Conservation (phyloP, 768 basidiomycete genomes). For the Suillus cothurnatus region DNA sequence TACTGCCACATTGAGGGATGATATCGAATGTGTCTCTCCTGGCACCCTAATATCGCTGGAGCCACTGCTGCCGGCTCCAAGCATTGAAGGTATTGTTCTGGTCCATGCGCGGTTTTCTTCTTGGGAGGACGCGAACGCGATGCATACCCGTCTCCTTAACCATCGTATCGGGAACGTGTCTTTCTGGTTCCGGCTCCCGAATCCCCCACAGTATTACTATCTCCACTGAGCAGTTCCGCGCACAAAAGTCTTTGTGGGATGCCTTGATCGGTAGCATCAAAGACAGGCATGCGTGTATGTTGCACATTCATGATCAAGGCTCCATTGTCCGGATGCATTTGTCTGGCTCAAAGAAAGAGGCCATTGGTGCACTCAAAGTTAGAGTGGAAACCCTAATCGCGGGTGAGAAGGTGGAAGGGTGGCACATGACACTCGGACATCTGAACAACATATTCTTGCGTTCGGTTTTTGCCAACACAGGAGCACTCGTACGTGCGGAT, state of each 20-base stretch:
- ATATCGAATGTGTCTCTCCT: conserved; percentile 24
- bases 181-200: conserved; percentile 45
- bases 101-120: conserved; percentile 49
- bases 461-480: conserved; percentile 36
- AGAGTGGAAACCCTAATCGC: conserved; percentile 55
- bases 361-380: conserved; percentile 59
- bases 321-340: conserved; percentile 43
- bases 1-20: conserved; percentile 23
- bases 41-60: conserved; percentile 31
- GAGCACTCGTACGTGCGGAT: conserved; percentile 48
- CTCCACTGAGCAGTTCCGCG: conserved; percentile 48
- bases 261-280: conserved; percentile 39
- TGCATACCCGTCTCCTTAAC: conserved; percentile 38
- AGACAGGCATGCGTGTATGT: conserved; percentile 38
- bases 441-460: conserved; percentile 35
- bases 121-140: conserved; percentile 49
- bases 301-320: conserved; percentile 31
- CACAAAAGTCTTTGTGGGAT: conserved; percentile 54
- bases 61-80: conserved; percentile 17
- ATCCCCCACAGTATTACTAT: conserved; percentile 55
- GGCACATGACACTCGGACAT: conserved; percentile 48
- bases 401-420: conserved; percentile 51
- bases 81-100: conserved; percentile 34
- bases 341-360: conserved; percentile 53
- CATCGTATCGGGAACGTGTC: conserved; percentile 32